A percentile compares a stretch with the other conserved stretches of the same genome.
Evolutionary conservation across 768 basidiomycete species (phyloP).

Genomic region (Cyclocybe aegerita): DNA sequence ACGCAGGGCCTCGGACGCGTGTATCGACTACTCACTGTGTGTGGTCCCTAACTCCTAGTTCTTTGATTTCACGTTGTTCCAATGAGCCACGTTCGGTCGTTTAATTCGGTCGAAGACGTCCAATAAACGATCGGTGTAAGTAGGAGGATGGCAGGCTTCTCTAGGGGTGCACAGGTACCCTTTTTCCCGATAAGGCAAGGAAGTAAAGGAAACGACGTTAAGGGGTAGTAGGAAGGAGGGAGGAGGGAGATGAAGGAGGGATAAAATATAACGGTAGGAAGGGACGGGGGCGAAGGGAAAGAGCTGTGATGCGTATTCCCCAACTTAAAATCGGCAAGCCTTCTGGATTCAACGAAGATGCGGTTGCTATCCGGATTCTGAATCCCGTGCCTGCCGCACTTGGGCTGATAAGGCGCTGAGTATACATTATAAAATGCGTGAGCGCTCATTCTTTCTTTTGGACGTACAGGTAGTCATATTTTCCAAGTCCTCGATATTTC

Average conservation of each 20-base stretch:
- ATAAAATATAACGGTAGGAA: conserved; percentile 3
- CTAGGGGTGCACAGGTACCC: background rate
- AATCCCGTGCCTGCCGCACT: conserved; percentile 22
- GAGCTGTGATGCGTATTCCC: conserved; percentile 4
- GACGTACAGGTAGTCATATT: background rate
- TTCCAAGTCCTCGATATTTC: background rate
- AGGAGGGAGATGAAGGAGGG: conserved; percentile 6
- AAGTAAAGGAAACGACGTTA: conserved; percentile 1
- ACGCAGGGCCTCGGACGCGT: too few relatives aligned
- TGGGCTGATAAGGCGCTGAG: background rate
- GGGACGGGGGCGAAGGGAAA: too few relatives aligned
- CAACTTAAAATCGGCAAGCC: conserved; percentile 13
- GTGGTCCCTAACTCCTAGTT: too few relatives aligned
- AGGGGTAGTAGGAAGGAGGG: conserved; percentile 2
- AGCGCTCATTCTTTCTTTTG: background rate
- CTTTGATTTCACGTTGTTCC: too few relatives aligned
- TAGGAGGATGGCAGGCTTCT: background rate
- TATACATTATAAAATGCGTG: background rate
- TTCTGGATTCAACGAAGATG: conserved; percentile 22
- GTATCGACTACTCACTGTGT: too few relatives aligned
- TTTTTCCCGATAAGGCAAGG: background rate
- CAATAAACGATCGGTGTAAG: too few relatives aligned
- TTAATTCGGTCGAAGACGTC: too few relatives aligned
- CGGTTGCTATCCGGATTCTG: conserved; percentile 12
- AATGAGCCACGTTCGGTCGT: too few relatives aligned